phyloP scores from a whole-genome alignment of 75 land plant species.

The Cunninghamia lanceolata region DNA sequence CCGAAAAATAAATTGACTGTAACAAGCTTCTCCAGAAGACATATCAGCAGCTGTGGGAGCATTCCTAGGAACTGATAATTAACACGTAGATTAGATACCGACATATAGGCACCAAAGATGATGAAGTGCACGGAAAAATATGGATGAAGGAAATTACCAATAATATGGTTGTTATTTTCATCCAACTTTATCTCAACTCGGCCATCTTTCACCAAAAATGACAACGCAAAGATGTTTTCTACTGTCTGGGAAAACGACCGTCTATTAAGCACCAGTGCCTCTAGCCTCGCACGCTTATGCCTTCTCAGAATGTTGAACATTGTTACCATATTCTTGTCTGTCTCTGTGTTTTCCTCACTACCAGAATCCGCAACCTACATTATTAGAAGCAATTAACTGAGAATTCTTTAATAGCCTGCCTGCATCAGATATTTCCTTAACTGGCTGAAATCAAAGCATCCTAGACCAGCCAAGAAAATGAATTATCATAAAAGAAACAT shows the following conservation, averaged over 20 bases:
- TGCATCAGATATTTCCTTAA: background rate
- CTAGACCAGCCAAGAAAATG: background rate
- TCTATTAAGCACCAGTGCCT: constrained; percentile 71
- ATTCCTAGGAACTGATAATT: constrained; percentile 63
- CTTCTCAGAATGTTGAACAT: constrained; percentile 75
- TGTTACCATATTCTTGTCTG: constrained; percentile 70
- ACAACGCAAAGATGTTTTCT: constrained; percentile 88
- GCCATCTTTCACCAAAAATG: constrained; percentile 94
- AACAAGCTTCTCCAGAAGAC: constrained; percentile 35
- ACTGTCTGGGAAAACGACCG: constrained; percentile 84
- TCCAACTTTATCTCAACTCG: constrained; percentile 60
- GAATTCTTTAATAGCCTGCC: background rate
- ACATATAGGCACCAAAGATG: background rate
- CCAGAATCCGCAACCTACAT: constrained; percentile 40
- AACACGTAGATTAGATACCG: background rate
- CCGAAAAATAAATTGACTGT: constrained; percentile 66
- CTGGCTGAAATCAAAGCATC: background rate
- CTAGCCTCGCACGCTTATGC: constrained; percentile 46
- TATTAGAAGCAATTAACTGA: background rate
- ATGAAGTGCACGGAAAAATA: background rate
- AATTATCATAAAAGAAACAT: background rate
- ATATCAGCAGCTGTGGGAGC: constrained; percentile 55
- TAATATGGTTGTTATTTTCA: constrained; percentile 50
- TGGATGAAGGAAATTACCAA: constrained; percentile 35
- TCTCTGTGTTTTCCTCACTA: constrained; percentile 48